Conservation (phyloP, 2,329 filamentous ascomycete species). For the Neofusicoccum laricinum region DNA sequence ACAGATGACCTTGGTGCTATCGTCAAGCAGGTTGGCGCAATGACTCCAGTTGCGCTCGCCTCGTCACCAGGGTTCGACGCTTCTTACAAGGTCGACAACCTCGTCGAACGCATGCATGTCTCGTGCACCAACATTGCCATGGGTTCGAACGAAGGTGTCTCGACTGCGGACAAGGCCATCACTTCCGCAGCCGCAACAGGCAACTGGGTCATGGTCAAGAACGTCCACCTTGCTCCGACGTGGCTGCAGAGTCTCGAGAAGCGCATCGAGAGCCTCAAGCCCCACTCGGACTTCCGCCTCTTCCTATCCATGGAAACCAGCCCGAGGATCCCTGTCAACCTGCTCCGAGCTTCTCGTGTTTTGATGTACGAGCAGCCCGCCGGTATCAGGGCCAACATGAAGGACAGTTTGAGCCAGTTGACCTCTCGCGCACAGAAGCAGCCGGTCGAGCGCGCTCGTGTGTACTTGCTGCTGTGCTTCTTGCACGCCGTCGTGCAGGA, state of each 20-base stretch:
- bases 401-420: slow-evolving; percentile 86
- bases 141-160: slow-evolving; percentile 92
- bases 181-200: slow-evolving; percentile 87
- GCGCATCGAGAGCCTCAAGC: slow-evolving; percentile 90
- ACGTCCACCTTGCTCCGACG: slow-evolving; percentile 91
- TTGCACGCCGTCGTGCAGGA: slow-evolving; percentile 95
- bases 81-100: slow-evolving; percentile 95
- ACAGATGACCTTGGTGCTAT: slow-evolving; percentile 83
- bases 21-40: slow-evolving; percentile 78
- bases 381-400: slow-evolving; percentile 96
- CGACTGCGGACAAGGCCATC: slow-evolving; percentile 93
- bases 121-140: slow-evolving; percentile 97
- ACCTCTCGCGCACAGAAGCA: slow-evolving; percentile 72
- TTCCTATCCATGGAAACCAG: slow-evolving; percentile 99
- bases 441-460: slow-evolving; percentile 83
- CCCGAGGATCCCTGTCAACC: slow-evolving; percentile 92
- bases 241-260: slow-evolving; percentile 98
- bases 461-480: slow-evolving; percentile 91
- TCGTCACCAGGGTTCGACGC: slow-evolving; percentile 97
- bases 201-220: slow-evolving; percentile 97
- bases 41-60: slow-evolving; percentile 83
- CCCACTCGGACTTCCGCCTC: slow-evolving; percentile 86
- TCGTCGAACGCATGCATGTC: slow-evolving; percentile 79
- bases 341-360: slow-evolving; percentile 88
- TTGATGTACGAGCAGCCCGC: slow-evolving; percentile 98